Evolutionary conservation across 768 basidiomycete species (phyloP).

Genomic region (Russula compacta): DNA sequence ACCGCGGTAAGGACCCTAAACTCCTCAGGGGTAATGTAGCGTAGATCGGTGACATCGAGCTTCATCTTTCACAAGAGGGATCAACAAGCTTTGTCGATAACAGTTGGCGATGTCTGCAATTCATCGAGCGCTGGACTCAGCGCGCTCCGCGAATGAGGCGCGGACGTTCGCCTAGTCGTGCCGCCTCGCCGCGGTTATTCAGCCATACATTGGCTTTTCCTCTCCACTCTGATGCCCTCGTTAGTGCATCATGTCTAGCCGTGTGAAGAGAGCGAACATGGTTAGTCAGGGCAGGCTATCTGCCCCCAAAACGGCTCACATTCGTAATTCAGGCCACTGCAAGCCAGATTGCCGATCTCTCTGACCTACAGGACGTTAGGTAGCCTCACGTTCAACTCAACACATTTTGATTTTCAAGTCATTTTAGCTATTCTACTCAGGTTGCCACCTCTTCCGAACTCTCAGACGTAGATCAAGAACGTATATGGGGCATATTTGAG

Average conservation of each 20-base stretch:
- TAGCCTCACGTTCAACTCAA: not conserved
- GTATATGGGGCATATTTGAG: slow-evolving; percentile 16
- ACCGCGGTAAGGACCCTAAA: slow-evolving; percentile 97
- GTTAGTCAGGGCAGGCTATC: not conserved
- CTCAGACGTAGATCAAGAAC: not conserved
- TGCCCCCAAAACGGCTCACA: not conserved
- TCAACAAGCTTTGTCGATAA: slow-evolving; percentile 2
- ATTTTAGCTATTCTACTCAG: slow-evolving; percentile 7
- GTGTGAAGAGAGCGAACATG: slow-evolving; percentile 18
- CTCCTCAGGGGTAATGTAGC: slow-evolving; percentile 87
- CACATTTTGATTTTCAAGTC: not conserved
- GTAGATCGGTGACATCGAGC: slow-evolving; percentile 87
- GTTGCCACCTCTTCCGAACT: slow-evolving; percentile 5
- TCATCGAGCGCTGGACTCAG: not conserved
- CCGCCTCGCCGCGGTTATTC: not conserved
- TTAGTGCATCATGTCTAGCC: slow-evolving; percentile 11
- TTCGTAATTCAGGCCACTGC: slow-evolving; percentile 4
- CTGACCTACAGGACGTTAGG: not conserved
- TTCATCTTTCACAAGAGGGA: slow-evolving; percentile 49
- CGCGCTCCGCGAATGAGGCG: not conserved
- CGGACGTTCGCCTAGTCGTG: too few species aligned
- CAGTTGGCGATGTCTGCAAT: not conserved
- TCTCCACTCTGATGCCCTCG: not conserved
- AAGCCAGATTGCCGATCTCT: not conserved
- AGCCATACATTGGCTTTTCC: not conserved